phyloP scores from a whole-genome alignment of 208 protist genomes.

The Wallacemonas collosoma region DNA sequence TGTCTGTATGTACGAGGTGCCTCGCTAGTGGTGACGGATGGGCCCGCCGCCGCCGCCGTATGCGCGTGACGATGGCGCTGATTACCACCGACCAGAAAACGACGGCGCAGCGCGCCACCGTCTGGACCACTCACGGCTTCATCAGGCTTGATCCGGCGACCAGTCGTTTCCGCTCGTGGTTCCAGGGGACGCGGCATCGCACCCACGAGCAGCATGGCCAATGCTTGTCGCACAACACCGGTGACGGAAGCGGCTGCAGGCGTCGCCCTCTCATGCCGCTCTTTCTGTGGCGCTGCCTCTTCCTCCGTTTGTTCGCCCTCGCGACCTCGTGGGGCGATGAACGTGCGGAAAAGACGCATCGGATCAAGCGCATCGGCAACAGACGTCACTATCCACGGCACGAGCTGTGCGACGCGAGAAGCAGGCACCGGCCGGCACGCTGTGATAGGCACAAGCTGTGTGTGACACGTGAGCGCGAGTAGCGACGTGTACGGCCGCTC shows the following conservation, averaged over 20 bases:
- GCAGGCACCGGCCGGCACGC: background rate
- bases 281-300: too few relatives aligned
- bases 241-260: background rate
- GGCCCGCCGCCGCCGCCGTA: too few relatives aligned
- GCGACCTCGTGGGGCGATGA: background rate
- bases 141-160: too few relatives aligned
- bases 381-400: background rate
- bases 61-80: too few relatives aligned
- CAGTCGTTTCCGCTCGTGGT: too few relatives aligned
- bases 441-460: background rate
- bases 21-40: too few relatives aligned
- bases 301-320: too few relatives aligned
- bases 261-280: too few relatives aligned
- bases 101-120: too few relatives aligned
- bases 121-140: too few relatives aligned
- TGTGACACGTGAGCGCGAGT: background rate
- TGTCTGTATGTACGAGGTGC: background rate
- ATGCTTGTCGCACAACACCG: background rate
- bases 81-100: too few relatives aligned
- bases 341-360: background rate
- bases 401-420: background rate
- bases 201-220: constrained; percentile 9
- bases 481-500: constrained; percentile 1
- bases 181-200: background rate
- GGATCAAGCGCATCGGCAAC: constrained; percentile 6